Base-by-base conservation (phyloP, 2,329 filamentous ascomycete genomes). In the Cladosporium austrohemisphaericum region DNA sequence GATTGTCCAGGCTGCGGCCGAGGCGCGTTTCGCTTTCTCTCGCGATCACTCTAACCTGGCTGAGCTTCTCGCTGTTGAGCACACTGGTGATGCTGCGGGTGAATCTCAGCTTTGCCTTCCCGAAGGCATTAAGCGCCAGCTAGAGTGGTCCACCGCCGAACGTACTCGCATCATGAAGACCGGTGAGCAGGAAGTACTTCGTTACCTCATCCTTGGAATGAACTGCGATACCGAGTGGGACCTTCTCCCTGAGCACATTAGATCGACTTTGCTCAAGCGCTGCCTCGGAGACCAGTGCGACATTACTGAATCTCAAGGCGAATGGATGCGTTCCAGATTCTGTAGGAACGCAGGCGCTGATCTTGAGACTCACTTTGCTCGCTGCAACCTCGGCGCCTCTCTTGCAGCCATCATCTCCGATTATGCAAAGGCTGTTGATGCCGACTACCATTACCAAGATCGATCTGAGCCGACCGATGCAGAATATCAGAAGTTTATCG, bases 181-280 rank as follows among this genome's bases (percentile, higher is more conserved):
- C 70, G 43, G 71, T 66, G 47, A 50, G 37, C 37, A 50, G 57
- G 71, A 76, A n/a, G 59, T 76, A 1, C 60, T 79, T 11, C 65
- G 68, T 14, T 68, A 73, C 48, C 60, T 59, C 2, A 49, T 56
- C 41, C 60, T 79, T 19, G 75, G 75, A 0, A 69, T 76, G 23
- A 68, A 78, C 32, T 68, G 68, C 40, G 75, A 79, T 46, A 68
- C 67, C 8, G 66, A 76, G 23, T 80, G 77, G 77, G 76, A 79
- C 29, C 63, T 58, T 19, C 60, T 79, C 9, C 74, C 76, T 3
- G 58, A 67, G 13, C 65, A 70, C 6, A 69, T 78, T 48, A 68
- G 77, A 36, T 61, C 64, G n/a, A 58, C 73, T 5, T 63, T 79
- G 16, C 59, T 79, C 2, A 50, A 50, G 1, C 29, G 47, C 16